Evolutionary conservation across 495 filamentous ascomycete genomes (phyloP), one percentile per base, ranked within the genome.

Genomic region (Talaromyces ruber): DNA sequence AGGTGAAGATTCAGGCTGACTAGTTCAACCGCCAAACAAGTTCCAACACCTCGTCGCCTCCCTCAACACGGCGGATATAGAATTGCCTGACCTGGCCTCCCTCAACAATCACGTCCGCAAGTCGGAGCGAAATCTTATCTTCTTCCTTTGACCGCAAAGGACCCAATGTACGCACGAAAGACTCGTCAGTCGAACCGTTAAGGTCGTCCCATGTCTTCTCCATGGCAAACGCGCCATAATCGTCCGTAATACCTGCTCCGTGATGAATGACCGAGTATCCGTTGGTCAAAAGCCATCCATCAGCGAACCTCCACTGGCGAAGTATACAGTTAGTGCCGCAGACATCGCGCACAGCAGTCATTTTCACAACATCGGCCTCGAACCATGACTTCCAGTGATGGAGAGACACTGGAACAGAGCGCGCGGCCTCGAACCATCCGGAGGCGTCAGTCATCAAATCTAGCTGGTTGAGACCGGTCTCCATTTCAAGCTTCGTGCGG

Each of bases 351-450:
- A 85, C 72, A 30, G 76, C 73, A 43, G 74, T 74, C 25, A 79
- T 73, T 29, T 79, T 76, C 25, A 76, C 71, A 71, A 86, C 78
- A 55, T 79, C 75, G 28, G 76, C 71, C 51, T 82, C 72, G 76
- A 83, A 83, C 77, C 78, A 81, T 1, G 75, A 79, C 57, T 83
- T 82, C 77, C 81, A 86, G 69, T 86, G 83, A 67, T 86, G 84
- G 18, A 88, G 77, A 11, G 78, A 76, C 1, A 86, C 77, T 2
- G 82, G 79, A 0, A 65, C 64, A 34, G 76, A 74, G 12, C 76
- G 70, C 12, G 79, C 82, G 16, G 72, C 70, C 64, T 85, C 84
- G 69, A 85, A 88, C 65, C 84, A 81, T 12, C 82, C 82, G 0
- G 78, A 79, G 6, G 74, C 72, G 58, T 83, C 79, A 21, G 73